Conservation (phyloP, 78 protist species). For the Dictyostelium intermedium region DNA sequence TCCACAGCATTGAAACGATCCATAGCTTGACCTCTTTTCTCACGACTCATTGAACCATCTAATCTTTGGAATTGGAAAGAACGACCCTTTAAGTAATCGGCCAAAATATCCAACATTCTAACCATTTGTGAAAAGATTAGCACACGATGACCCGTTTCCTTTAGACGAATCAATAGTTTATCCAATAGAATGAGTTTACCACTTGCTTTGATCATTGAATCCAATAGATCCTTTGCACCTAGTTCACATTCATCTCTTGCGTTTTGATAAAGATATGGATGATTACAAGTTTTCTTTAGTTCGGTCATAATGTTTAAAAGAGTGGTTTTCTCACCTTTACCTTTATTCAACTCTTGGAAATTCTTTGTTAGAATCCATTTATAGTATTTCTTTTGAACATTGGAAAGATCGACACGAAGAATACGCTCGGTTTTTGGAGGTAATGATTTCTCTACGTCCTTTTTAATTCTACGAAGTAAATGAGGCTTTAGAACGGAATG, state of each 20-base stretch:
- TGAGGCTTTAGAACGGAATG: conserved; percentile 91
- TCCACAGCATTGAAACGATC: conserved; percentile 93
- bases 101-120: conserved; percentile 93
- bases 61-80: conserved; percentile 93
- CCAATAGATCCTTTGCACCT: conserved; percentile 22
- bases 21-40: conserved; percentile 90
- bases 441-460: conserved; percentile 92
- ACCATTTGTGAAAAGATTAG: conserved; percentile 95
- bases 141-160: conserved; percentile 93
- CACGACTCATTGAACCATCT: conserved; percentile 90
- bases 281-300: conserved; percentile 97
- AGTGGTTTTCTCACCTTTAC: conserved; percentile 63
- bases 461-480: conserved; percentile 91
- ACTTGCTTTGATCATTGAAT: conserved; percentile 50
- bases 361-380: conserved; percentile 81
- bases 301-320: conserved; percentile 93
- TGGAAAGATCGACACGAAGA: conserved; percentile 89
- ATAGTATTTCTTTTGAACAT: conserved; percentile 89
- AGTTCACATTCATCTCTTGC: conserved; percentile 53
- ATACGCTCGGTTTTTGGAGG: conserved; percentile 92
- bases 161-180: conserved; percentile 88
- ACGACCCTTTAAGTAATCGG: conserved; percentile 83
- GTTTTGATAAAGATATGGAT: conserved; percentile 91
- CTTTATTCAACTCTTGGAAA: conserved; percentile 72
- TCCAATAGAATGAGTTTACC: conserved; percentile 94